These are phyloP conservation scores for Gossypium australe DNA, from an alignment of 345 rosid species.

Conservation along the genomic window DNA sequence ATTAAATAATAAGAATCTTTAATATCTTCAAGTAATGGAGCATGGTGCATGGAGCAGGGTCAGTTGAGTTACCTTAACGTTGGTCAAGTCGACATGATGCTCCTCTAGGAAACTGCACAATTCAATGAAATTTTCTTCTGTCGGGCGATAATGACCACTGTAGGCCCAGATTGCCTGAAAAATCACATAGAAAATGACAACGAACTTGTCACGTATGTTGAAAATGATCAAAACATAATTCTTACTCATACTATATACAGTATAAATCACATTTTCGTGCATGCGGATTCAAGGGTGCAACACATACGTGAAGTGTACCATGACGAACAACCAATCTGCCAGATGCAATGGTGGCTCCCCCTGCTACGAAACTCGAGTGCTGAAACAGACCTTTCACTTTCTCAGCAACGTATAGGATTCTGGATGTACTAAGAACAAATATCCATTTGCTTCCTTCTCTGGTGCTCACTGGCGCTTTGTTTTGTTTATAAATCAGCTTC, in stretches of 20 bases:
- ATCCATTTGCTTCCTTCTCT: conserved; percentile 59
- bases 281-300: neutral
- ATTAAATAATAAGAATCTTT: too few species aligned
- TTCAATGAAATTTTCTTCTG: conserved; percentile 40
- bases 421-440: conserved; percentile 60
- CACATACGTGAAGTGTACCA: conserved; percentile 47
- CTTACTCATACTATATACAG: too few species aligned
- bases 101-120: conserved; percentile 35
- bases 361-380: conserved; percentile 77
- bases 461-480: conserved; percentile 36
- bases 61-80: conserved; percentile 33
- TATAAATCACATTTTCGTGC: too few species aligned
- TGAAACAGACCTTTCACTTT: conserved; percentile 68
- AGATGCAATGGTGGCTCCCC: conserved; percentile 69
- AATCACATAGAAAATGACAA: neutral
- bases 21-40: too few species aligned
- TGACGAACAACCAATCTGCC: conserved; percentile 53
- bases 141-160: conserved; percentile 54
- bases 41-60: neutral
- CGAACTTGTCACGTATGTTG: neutral
- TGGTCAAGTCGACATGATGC: conserved; percentile 31
- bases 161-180: conserved; percentile 45
- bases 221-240: neutral
- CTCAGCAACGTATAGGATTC: conserved; percentile 46
- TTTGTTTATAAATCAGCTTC: conserved; percentile 44